phyloP scores from a whole-genome alignment of 768 basidiomycete species.

The Macrolepiota dolichaula region DNA sequence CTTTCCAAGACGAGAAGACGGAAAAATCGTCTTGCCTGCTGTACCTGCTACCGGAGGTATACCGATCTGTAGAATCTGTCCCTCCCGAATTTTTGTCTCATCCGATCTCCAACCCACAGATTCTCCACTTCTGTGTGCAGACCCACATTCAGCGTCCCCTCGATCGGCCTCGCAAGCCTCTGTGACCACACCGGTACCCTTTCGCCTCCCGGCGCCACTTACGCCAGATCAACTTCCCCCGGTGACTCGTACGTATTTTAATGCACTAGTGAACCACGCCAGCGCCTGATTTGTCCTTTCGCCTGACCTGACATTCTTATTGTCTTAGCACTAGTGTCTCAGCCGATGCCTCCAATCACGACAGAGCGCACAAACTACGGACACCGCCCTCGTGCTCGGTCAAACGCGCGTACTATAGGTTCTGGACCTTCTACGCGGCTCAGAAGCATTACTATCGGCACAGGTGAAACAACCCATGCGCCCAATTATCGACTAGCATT shows the following conservation, averaged over 20 bases:
- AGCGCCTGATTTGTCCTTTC: background rate
- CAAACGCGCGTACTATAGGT: background rate
- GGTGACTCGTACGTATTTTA: slow-evolving; percentile 6
- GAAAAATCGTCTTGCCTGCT: slow-evolving; percentile 9
- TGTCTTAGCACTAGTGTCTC: background rate
- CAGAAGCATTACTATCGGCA: background rate
- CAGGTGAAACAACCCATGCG: background rate
- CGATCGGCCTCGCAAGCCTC: background rate
- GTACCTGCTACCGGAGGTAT: slow-evolving; percentile 1
- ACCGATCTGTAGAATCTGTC: background rate
- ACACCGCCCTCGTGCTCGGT: slow-evolving; percentile 10
- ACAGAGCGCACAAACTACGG: background rate
- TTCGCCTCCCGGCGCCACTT: slow-evolving; percentile 3
- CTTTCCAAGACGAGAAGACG: slow-evolving; percentile 13
- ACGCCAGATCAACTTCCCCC: background rate
- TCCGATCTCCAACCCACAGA: background rate
- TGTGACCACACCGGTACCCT: background rate
- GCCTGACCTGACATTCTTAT: background rate
- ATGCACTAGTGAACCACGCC: background rate
- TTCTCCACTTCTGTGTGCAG: background rate
- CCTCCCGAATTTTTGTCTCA: background rate
- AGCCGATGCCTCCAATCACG: background rate
- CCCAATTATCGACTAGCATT: background rate
- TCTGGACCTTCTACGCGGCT: slow-evolving; percentile 2
- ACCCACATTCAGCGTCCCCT: background rate